Base-by-base conservation (phyloP, 345 rosid genomes). In the Lenwebbia sp. region DNA sequence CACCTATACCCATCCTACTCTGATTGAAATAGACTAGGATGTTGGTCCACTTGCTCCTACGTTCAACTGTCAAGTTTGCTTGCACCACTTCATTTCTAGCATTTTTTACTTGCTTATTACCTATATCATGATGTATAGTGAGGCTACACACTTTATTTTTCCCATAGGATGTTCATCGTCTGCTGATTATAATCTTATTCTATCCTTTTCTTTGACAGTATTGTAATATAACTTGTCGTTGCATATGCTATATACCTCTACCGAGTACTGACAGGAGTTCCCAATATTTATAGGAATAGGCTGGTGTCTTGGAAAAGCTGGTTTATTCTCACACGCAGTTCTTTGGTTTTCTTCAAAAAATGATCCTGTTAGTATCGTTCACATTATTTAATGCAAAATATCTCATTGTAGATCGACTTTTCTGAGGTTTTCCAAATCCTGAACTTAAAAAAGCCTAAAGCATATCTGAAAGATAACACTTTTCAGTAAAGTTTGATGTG, bases 291-390 rank as follows among this genome's bases (percentile, higher is more conserved):
- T 92, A 97, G 99, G 99, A 86, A 89, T 96, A 88, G 98, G 99
- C 88, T 97, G 99, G 99, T 92, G 86, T 97, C 99, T 84, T 94
- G 98, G 98, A 94, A 97, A 92, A 97, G 99, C 78, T 97, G 99
- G 99, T 97, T 97, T 90, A 96, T 96, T 87, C 96, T 97, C 88
- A 94, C 99, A 55, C 95, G 97, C 83, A 93, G 95, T 60, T 93
- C 99, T 54, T 94, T 97, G 96, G 99, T 97, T 89, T 97, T 96
- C 93, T 96, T 97, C 86, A 96, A 94, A 91, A 91, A 97, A 93
- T 90, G 99, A 97, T 86, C 98, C 99, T 86, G 99, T 97, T 82
- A 97, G 99, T 94, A 89, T 85, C 85, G 58, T 49, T 78, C 41
- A 54, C 54, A 86, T 86, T 86, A 54, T 83, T 28, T 56, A 50